These are phyloP conservation scores for Citrus glauca DNA, from an alignment of 345 rosid genomes.

Conservation along the genomic window DNA sequence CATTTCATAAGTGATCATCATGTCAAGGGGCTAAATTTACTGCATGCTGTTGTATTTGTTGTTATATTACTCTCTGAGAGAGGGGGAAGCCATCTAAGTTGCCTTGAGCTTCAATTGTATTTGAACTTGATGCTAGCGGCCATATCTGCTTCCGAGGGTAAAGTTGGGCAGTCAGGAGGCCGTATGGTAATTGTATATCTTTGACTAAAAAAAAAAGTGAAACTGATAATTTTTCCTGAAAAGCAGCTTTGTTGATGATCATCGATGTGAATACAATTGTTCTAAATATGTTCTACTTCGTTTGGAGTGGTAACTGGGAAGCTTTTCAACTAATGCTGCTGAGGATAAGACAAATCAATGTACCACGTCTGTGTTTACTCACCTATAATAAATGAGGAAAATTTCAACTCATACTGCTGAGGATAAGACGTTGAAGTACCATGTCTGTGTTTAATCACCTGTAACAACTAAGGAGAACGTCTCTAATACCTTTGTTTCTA, in stretches of 20 bases:
- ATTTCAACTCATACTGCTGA: background rate
- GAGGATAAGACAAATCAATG: too few species aligned
- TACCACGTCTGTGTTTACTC: too few species aligned
- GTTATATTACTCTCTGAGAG: background rate
- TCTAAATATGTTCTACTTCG: too few species aligned
- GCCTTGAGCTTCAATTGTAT: background rate
- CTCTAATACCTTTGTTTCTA: too few species aligned
- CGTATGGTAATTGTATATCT: background rate
- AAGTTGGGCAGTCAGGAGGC: background rate
- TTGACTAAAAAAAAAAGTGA: background rate
- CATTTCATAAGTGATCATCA: slow-evolving; percentile 31
- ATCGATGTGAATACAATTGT: background rate
- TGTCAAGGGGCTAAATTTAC: background rate
- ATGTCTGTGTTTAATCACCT: too few species aligned
- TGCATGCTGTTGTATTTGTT: background rate
- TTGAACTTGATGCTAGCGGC: background rate
- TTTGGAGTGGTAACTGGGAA: background rate
- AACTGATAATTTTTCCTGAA: too few species aligned
- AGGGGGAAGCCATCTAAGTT: background rate
- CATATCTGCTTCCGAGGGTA: background rate
- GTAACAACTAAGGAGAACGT: too few species aligned
- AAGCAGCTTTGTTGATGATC: background rate
- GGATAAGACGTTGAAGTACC: background rate
- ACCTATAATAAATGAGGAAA: too few species aligned
- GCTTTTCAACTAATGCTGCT: background rate